Evolutionary conservation across 805 yeast genomes (phyloP).

Genomic region (Myxozyma kluyveri): DNA sequence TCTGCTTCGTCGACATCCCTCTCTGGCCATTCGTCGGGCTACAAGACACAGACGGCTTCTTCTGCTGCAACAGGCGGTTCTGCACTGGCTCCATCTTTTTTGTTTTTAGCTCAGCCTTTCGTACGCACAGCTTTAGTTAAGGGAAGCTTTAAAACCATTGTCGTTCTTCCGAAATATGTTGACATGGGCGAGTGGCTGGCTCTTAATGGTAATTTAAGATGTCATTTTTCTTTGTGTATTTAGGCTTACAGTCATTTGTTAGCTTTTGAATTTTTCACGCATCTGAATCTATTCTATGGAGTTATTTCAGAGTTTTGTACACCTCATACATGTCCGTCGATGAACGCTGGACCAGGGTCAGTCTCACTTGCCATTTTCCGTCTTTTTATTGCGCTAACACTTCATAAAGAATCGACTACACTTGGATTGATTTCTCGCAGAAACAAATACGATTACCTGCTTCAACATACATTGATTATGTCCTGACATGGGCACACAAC

Average conservation of each 20-base stretch:
- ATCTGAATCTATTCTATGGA: constrained; percentile 82
- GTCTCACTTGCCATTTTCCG: not conserved
- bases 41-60: no score
- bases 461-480: constrained; percentile 85
- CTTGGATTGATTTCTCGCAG: constrained; percentile 82
- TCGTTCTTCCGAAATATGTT: constrained; percentile 90
- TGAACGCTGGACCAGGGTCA: constrained; percentile 90
- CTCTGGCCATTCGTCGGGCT: constrained; percentile 19
- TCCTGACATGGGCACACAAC: constrained; percentile 82
- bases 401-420: constrained; percentile 63
- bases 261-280: constrained; percentile 82
- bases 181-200: constrained; percentile 96
- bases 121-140: constrained; percentile 92
- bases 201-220: constrained; percentile 47
- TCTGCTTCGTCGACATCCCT: constrained; percentile 3
- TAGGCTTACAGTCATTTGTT: not conserved
- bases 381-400: not conserved
- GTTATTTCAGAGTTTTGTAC: constrained; percentile 89
- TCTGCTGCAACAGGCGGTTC: constrained; percentile 33
- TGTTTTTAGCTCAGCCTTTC: constrained; percentile 88
- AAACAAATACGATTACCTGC: constrained; percentile 88
- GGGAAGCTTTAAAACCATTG: constrained; percentile 94
- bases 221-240: not conserved
- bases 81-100: constrained; percentile 42
- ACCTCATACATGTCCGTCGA: constrained; percentile 82